Base-by-base conservation (phyloP, 2,329 filamentous ascomycete genomes). In the Keithomyces neogunnii region DNA sequence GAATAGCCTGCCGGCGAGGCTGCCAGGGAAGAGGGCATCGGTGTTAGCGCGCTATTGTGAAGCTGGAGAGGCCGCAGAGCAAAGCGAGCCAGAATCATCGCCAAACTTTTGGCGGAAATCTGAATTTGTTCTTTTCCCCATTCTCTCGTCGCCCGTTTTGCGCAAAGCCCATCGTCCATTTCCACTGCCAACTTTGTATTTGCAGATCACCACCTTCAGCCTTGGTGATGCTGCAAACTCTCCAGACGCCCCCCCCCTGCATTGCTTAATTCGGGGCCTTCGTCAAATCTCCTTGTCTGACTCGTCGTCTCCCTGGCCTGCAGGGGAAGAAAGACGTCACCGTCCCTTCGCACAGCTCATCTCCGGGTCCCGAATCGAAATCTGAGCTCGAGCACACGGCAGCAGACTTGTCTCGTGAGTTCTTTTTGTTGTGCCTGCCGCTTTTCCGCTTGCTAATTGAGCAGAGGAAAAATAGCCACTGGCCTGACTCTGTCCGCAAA, bases 241-340 rank as follows among this genome's bases (percentile, higher is more conserved):
- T 8, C 33, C 44, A 33, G 42, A 47, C 32, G 48, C 7, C 33
- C 48, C 38, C 39, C 49, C 48, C 50, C n/a, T 48, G 42, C 44
- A 49, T 43, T 42, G 28, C 48, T 46, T 35, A 19, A 35, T 33
- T n/a, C 28, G 8, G 42, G 5, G 30, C 35, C 31, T 33, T 38
- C 35, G 36, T 43, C 53, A 53, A 55, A 55, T 53, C 49, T 53
- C 53, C 47, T 49, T 51, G 53, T 49, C 51, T 55, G 51, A 55
- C 53, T 51, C 53, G 49, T 33, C 51, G 49, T 33, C 51, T 42
- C 53, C 50, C 48, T 50, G 46, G 13, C 44, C 43, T 29, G 44
- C 36, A 38, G n/a, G 49, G 33, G 45, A 28, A 19, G 30, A n/a
- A n/a, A 29, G 32, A 35, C 38, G 33, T 48, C 51, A 53, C 49